Percentiles rank a stretch among this genome's conserved stretches.
Evolutionary conservation across 257 asterid genomes (phyloP).

Genomic region (Catharanthus roseus): DNA sequence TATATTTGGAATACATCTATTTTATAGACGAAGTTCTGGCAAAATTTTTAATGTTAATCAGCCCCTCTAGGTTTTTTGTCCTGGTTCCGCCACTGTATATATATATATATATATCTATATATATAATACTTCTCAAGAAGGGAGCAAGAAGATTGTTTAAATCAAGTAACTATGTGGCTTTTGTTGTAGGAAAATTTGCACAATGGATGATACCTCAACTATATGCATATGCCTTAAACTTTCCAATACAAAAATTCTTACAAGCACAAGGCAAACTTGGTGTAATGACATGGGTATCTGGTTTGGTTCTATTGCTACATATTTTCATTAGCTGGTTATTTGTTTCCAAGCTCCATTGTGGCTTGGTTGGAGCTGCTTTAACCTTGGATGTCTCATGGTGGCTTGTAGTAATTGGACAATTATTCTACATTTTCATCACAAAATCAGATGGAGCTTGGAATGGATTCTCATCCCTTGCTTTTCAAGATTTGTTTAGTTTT

Average conservation of each 20-base stretch:
- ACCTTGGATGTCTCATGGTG: constrained; percentile 64
- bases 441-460: constrained; percentile 76
- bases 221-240: constrained; percentile 72
- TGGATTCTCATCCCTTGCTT: constrained; percentile 76
- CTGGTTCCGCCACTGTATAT: too few relatives aligned
- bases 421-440: constrained; percentile 46
- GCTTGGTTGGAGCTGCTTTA: constrained; percentile 68
- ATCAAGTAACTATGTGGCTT: too few relatives aligned
- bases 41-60: too few relatives aligned
- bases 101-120: too few relatives aligned
- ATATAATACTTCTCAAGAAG: too few relatives aligned
- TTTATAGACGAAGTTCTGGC: too few relatives aligned
- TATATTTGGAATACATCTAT: too few relatives aligned
- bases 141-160: too few relatives aligned
- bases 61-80: too few relatives aligned
- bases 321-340: constrained; percentile 59
- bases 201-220: constrained; percentile 73
- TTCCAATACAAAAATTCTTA: constrained; percentile 77
- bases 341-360: constrained; percentile 56
- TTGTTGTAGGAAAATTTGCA: constrained; percentile 57
- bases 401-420: constrained; percentile 50
- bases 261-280: constrained; percentile 69
- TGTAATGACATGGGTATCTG: constrained; percentile 69
- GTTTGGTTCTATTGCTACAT: constrained; percentile 40
- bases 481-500: constrained; percentile 56